phyloP scores from a whole-genome alignment of 108 stramenopile genomes.

The Cylindrotheca closterium region DNA sequence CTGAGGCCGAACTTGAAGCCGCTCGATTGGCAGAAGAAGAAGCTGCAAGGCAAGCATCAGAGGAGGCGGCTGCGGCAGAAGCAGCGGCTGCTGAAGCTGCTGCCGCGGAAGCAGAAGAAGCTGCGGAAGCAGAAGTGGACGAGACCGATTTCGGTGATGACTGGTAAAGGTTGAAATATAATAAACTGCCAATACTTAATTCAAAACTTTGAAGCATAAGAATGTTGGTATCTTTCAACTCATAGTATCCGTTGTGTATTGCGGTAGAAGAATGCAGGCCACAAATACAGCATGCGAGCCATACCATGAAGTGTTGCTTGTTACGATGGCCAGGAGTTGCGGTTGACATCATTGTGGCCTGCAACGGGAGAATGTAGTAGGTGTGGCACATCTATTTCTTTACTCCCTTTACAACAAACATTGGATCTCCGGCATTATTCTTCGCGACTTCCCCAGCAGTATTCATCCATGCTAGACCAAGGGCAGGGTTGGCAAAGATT shows the following conservation, averaged over 20 bases:
- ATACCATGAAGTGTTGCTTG: too few species aligned
- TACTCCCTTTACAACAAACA: constrained; percentile 72
- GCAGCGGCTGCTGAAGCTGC: constrained; percentile 14
- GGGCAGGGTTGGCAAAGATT: constrained; percentile 50
- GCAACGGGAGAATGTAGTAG: too few species aligned
- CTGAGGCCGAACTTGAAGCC: constrained; percentile 27
- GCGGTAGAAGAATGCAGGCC: too few species aligned
- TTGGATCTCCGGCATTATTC: constrained; percentile 60
- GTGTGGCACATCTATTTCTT: too few species aligned
- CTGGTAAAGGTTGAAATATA: constrained; percentile 43
- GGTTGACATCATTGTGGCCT: too few species aligned
- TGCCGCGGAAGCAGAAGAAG: constrained; percentile 23
- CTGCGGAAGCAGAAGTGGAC: constrained; percentile 32
- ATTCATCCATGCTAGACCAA: constrained; percentile 64
- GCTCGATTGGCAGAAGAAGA: constrained; percentile 39
- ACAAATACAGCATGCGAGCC: too few species aligned
- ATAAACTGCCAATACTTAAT: too few species aligned
- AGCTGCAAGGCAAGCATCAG: constrained; percentile 20
- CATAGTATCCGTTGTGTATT: too few species aligned
- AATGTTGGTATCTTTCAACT: too few species aligned
- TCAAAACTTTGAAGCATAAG: too few species aligned
- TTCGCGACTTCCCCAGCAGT: constrained; percentile 55
- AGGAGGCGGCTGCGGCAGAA: constrained; percentile 16
- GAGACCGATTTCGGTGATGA: constrained; percentile 78
- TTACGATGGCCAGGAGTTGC: too few species aligned